Evolutionary conservation across 306 rosid genomes (phyloP).

Genomic region (Nissolia schottii): DNA sequence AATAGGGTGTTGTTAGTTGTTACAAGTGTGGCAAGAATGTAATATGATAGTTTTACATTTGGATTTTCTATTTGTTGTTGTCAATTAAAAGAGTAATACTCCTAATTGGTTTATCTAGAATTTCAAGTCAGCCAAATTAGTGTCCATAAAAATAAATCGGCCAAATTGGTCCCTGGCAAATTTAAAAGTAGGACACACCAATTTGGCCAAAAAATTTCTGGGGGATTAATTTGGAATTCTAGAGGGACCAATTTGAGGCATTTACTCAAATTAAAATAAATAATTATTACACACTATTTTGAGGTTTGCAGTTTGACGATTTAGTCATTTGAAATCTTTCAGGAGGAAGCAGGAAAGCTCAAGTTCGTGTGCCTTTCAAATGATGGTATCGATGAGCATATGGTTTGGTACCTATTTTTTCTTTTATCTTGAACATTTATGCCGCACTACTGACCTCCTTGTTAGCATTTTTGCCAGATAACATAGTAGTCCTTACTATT

Average conservation of each 20-base stretch:
- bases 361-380: conserved; percentile 73
- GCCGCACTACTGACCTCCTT: not conserved
- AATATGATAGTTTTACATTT: not conserved
- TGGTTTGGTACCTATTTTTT: conserved; percentile 75
- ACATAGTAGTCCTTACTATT: not conserved
- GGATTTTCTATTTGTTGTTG: not conserved
- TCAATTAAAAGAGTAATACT: too few species aligned
- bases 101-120: too few species aligned
- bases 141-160: too few species aligned
- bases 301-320: not conserved
- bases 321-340: not conserved
- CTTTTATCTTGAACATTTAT: conserved; percentile 5
- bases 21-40: not conserved
- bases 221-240: too few species aligned
- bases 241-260: too few species aligned
- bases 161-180: too few species aligned
- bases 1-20: not conserved
- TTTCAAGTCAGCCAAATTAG: too few species aligned
- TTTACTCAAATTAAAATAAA: not conserved
- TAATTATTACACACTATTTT: not conserved
- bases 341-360: conserved; percentile 93
- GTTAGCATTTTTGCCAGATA: not conserved
- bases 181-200: too few species aligned
- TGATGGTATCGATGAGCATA: conserved; percentile 84
- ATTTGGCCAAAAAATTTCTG: too few species aligned